Percentiles rank a stretch among this genome's conserved stretches.
These are phyloP conservation scores for Polyplosphaeria fusca DNA, from an alignment of 495 filamentous ascomycete genomes.

Conservation along the genomic window DNA sequence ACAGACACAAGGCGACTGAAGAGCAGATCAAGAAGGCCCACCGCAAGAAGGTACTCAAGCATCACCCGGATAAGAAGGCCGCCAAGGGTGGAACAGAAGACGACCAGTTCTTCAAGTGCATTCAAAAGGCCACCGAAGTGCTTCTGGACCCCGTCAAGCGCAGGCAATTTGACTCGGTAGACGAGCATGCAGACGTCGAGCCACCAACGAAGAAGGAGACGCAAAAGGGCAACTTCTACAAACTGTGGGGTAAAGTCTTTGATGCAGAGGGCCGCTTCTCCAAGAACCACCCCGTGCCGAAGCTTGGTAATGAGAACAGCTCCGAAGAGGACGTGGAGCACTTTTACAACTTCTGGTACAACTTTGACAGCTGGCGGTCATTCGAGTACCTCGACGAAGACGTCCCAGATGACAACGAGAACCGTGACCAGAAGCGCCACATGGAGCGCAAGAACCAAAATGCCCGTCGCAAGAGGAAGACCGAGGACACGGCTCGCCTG, in stretches of 20 bases:
- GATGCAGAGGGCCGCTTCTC: slow-evolving; percentile 89
- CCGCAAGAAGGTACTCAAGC: slow-evolving; percentile 98
- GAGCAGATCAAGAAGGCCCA: slow-evolving; percentile 98
- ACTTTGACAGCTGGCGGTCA: slow-evolving; percentile 94
- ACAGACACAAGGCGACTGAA: slow-evolving; percentile 86
- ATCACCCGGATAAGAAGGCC: slow-evolving; percentile 98
- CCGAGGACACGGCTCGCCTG: slow-evolving; percentile 87
- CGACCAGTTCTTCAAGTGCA: slow-evolving; percentile 99
- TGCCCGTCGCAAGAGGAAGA: slow-evolving; percentile 97
- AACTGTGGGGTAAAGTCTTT: slow-evolving; percentile 84
- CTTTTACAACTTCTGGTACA: slow-evolving; percentile 99
- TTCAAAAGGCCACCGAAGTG: slow-evolving; percentile 94
- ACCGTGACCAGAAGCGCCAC: slow-evolving; percentile 97
- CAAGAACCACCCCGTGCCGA: slow-evolving; percentile 79
- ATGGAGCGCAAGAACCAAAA: slow-evolving; percentile 97
- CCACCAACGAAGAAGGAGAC: slow-evolving; percentile 86
- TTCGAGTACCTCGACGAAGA: slow-evolving; percentile 99
- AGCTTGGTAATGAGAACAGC: slow-evolving; percentile 78
- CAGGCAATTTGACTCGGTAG: slow-evolving; percentile 93
- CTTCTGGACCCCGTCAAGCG: slow-evolving; percentile 89
- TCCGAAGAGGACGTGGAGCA: slow-evolving; percentile 82
- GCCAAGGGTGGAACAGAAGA: slow-evolving; percentile 82
- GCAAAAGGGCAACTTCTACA: slow-evolving; percentile 86
- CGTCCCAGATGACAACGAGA: slow-evolving; percentile 97
- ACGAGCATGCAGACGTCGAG: slow-evolving; percentile 87